A percentile compares a stretch with the other conserved stretches of the same genome.
Evolutionary conservation across 1,284 basidiomycete species (phyloP).

Genomic region (Apiotrichum veenhuisii): DNA sequence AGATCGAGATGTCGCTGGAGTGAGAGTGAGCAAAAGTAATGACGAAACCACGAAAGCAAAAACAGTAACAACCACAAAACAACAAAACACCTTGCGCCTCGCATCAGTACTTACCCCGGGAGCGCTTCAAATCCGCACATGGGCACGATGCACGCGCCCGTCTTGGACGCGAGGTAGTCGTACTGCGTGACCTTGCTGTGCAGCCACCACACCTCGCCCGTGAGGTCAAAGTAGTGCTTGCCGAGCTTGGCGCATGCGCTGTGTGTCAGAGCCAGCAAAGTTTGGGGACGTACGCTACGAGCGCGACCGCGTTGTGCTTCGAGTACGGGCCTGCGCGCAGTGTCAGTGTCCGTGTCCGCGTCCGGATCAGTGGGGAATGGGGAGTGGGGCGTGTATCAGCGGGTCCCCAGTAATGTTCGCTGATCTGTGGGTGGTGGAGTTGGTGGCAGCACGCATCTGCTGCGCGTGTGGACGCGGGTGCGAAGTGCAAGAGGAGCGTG

Average conservation of each 20-base stretch:
- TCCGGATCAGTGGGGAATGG: too few species aligned
- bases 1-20: constrained; percentile 57
- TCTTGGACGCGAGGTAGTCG: constrained; percentile 64
- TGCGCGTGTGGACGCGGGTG: too few species aligned
- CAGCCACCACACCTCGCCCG: constrained; percentile 59
- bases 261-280: constrained; percentile 15
- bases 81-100: too few species aligned
- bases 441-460: too few species aligned
- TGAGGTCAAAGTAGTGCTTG: constrained; percentile 64
- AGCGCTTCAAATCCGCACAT: constrained; percentile 69
- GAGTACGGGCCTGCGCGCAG: constrained; percentile 33
- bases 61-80: too few species aligned
- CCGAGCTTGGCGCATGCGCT: constrained; percentile 57
- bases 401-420: too few species aligned
- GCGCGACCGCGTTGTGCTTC: constrained; percentile 33
- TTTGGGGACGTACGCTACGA: constrained; percentile 27
- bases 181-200: constrained; percentile 57
- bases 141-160: constrained; percentile 64
- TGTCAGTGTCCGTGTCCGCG: background rate
- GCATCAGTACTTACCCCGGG: constrained; percentile 53
- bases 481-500: too few species aligned
- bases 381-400: too few species aligned
- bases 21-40: too few species aligned
- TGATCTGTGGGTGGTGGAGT: too few species aligned
- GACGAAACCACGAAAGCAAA: too few species aligned